Base-by-base conservation (phyloP, 2,329 filamentous ascomycete genomes). In the Penicillium sp. region DNA sequence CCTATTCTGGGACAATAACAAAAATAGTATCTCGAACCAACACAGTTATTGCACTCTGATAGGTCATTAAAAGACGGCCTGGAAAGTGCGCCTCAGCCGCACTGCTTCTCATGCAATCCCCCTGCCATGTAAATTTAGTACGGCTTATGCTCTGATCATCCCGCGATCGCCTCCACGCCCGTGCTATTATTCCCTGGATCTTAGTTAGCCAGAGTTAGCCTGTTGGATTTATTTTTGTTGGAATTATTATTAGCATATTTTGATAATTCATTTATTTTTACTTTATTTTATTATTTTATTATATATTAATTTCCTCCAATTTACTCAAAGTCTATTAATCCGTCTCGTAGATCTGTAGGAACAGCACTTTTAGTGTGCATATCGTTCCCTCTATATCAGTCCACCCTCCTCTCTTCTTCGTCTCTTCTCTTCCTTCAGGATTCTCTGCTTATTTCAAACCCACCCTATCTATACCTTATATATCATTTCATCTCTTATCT, bases 301-400 rank as follows among this genome's bases (percentile, higher is more conserved):
- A 5, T 6, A 52, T 42, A 58, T 58, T 58, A 56, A 60, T 58
- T 59, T 44, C 48, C 37, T 49, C 50, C 33, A 38, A 56, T 60
- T 63, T 61, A 35, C 47, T 26, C 35, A 52, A 60, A 61, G 56
- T 61, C 59, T 64, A 64, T 56, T 62, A 53, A 61, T 64, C 57
- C 46, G 44, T 47, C 26, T 42, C 38, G 58, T 59, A 60, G 60
- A 64, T 64, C 59, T 62, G 61, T 61, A 64, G 53, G 45, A 61
- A 56, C 53, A 65, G 59, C 41, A 57, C 38, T 45, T 26, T 28
- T 46, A 38, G 25, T 42, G 25, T 42, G 55, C 55, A 58, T 53
- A 57, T 59, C 26, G 45, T 57, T 54, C 55, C 42, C 53, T 61
- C 60, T 66, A 66, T 66, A 66, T 66, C 63, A 66, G 58, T 64